Evolutionary conservation across 805 yeast genomes (phyloP).

Genomic region (Hyphopichia homilentoma): DNA sequence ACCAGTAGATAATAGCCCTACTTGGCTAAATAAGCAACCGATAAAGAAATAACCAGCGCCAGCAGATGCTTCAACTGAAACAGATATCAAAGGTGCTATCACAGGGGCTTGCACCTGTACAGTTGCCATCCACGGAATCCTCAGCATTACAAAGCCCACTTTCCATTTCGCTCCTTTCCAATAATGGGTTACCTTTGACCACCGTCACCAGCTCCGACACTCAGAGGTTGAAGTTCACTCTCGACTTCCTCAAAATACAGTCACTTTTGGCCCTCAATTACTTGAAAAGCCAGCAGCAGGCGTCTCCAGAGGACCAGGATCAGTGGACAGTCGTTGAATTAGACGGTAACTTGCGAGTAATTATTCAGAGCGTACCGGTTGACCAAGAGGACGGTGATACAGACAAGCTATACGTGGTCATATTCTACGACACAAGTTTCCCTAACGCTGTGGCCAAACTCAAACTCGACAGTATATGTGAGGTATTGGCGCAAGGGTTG

Average conservation of each 20-base stretch:
- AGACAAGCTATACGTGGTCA: constrained; percentile 22
- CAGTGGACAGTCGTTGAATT: constrained; percentile 28
- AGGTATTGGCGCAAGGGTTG: constrained; percentile 30
- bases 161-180: constrained; percentile 31
- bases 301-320: constrained; percentile 7
- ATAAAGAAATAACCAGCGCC: too few species aligned
- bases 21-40: too few species aligned
- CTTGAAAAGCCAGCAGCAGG: constrained; percentile 12
- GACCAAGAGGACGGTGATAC: constrained; percentile 2
- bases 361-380: constrained; percentile 17
- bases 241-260: constrained; percentile 31
- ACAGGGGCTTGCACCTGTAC: constrained; percentile 24
- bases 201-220: constrained; percentile 26
- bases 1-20: too few species aligned
- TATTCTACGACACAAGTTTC: constrained; percentile 26
- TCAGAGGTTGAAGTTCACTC: constrained; percentile 11
- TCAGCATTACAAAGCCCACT: constrained; percentile 15
- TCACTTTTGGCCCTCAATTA: constrained; percentile 32
- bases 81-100: constrained; percentile 32
- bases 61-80: constrained; percentile 42
- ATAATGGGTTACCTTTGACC: constrained; percentile 36
- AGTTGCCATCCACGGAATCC: constrained; percentile 6
- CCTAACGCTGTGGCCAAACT: constrained; percentile 33
- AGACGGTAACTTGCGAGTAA: constrained; percentile 24
- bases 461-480: constrained; percentile 27